A percentile compares a stretch with the other conserved stretches of the same genome.
phyloP scores from a whole-genome alignment of 163 green algal genomes.

The Coccomyxa subellipsoidea region DNA sequence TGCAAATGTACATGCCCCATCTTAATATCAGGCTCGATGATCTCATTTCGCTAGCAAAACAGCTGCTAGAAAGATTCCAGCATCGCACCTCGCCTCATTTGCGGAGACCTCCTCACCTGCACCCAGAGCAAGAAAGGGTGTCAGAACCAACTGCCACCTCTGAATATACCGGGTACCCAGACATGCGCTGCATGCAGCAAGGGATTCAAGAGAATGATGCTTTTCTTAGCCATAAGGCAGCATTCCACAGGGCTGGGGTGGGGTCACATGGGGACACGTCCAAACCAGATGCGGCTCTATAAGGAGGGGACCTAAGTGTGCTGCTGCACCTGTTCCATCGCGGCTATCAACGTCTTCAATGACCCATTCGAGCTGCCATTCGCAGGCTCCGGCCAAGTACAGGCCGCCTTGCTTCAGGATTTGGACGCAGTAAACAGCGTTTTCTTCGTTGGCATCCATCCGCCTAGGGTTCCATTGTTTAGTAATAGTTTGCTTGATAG shows the following conservation, averaged over 20 bases:
- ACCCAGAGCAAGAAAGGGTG: not conserved
- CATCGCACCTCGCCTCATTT: not conserved
- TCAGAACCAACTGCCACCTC: not conserved
- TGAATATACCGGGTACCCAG: not conserved
- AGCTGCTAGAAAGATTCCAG: not conserved
- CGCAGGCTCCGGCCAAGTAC: not conserved
- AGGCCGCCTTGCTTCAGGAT: not conserved
- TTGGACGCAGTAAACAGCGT: not conserved
- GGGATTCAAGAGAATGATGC: not conserved
- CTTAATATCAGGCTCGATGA: not conserved
- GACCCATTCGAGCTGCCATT: not conserved
- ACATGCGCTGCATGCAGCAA: not conserved
- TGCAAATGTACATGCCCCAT: not conserved
- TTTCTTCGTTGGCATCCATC: not conserved
- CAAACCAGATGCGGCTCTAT: not conserved
- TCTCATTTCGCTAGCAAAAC: not conserved
- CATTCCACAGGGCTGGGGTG: not conserved
- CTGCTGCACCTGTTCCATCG: not conserved
- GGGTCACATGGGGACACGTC: not conserved
- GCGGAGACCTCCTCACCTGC: not conserved
- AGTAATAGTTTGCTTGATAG: not conserved
- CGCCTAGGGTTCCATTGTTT: not conserved
- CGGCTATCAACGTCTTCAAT: not conserved
- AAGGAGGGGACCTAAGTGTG: not conserved
- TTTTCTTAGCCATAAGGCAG: not conserved